Evolutionary conservation across 805 yeast species (phyloP), one percentile per base, ranked within the genome.

Genomic region (Candida ponderosae): DNA sequence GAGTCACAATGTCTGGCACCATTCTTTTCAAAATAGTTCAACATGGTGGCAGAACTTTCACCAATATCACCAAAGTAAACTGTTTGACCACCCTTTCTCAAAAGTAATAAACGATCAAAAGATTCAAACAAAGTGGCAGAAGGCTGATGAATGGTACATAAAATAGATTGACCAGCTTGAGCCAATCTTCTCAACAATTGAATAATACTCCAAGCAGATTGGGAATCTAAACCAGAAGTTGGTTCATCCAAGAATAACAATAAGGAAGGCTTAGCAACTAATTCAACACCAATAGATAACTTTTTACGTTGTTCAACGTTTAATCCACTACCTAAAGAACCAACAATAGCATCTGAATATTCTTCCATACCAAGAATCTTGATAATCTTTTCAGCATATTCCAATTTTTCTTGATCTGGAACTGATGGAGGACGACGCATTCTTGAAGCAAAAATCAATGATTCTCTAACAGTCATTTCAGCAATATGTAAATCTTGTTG

Each of bases 11-110:
- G 66, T 47, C 80, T 70, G 14, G 84, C 86, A 19, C 94, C 84
- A 46, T 74, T 57, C 35, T 62, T 61, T 59, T 80, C 85, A 54
- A 81, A 81, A 58, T 81, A 81, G 35, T 66, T 52, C 26, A 76
- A 66, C 52, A 81, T 57, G 4, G 74, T 68, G 28, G 46, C 41
- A 32, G 82, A 78, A 53, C 73, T 71, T 36, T 67, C 61, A 32
- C 84, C 81, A 45, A 78, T 74, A 40, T 79, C 82, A 43, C 88
- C 88, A 53, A 79, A 80, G 56, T 79, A 80, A 27, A 33, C 79
- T 33, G 86, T 79, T 51, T 69, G 63, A 42, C 88, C 88, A 45
- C 87, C 88, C 42, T 68, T 70, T 45, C 76, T 75, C 49, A 80
- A 62, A 45, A 80, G 68, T 46, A 76, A 62, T 40, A 78, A 61